These are phyloP conservation scores for Ajuga chamaepitys DNA, from an alignment of 257 asterid species.

Conservation along the genomic window DNA sequence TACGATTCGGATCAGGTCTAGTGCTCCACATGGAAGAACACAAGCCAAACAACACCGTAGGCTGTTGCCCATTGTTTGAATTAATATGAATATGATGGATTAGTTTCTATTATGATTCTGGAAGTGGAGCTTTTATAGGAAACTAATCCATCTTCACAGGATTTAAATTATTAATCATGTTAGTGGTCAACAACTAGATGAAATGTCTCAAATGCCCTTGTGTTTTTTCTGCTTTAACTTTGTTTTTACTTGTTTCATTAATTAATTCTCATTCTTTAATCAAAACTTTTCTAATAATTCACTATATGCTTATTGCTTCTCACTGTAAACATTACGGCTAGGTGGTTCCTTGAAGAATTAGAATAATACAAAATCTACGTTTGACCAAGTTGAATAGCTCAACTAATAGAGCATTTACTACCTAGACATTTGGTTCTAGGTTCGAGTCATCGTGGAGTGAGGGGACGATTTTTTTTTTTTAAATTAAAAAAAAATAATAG, in stretches of 20 bases:
- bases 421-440: too few species aligned
- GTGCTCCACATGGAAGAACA: conserved; percentile 90
- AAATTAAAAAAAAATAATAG: too few species aligned
- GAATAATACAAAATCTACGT: too few species aligned
- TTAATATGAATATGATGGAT: background rate
- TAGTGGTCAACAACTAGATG: background rate
- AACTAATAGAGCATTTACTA: too few species aligned
- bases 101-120: background rate
- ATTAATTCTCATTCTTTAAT: background rate
- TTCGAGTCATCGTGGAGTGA: too few species aligned
- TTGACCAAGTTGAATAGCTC: too few species aligned
- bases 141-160: background rate
- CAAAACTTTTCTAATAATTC: background rate
- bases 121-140: conserved; percentile 12
- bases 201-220: conserved; percentile 14
- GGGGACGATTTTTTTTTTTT: too few species aligned
- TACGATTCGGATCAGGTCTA: conserved; percentile 85
- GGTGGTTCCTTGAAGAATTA: too few species aligned
- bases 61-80: conserved; percentile 63
- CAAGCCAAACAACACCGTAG: conserved; percentile 94
- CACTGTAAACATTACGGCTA: too few species aligned
- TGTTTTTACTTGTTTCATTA: conserved; percentile 1
- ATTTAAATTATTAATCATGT: conserved; percentile 6
- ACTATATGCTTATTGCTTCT: too few species aligned
- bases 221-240: background rate